Evolutionary conservation across 495 filamentous ascomycete genomes (phyloP).

Genomic region (Penicillium crystallinum): DNA sequence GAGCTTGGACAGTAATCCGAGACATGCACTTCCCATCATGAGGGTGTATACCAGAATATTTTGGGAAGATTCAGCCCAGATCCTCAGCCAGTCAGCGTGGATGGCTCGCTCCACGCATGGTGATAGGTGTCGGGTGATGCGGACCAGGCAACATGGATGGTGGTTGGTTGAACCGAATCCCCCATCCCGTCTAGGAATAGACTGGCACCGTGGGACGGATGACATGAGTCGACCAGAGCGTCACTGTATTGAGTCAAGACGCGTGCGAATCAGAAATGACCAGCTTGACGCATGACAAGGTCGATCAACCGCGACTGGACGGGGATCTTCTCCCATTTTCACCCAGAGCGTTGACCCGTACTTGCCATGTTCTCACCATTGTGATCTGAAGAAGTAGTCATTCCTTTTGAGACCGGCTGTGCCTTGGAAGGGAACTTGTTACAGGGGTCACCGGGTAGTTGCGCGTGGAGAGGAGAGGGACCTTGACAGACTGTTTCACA

Average conservation of each 20-base stretch:
- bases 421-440: slow-evolving; percentile 18
- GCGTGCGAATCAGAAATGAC: slow-evolving; percentile 23
- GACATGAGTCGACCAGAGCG: slow-evolving; percentile 5
- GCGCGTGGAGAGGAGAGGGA: slow-evolving; percentile 17
- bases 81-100: slow-evolving; percentile 12
- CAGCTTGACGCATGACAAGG: slow-evolving; percentile 19
- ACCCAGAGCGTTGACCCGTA: slow-evolving; percentile 6
- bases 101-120: slow-evolving; percentile 7
- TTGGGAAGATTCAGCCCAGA: slow-evolving; percentile 1
- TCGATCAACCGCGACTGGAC: slow-evolving; percentile 18
- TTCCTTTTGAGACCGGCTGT: not conserved
- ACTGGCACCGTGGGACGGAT: not conserved
- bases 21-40: slow-evolving; percentile 2
- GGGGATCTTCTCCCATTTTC: slow-evolving; percentile 10
- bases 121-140: slow-evolving; percentile 28
- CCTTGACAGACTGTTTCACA: slow-evolving; percentile 13
- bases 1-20: slow-evolving; percentile 4
- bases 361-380: not conserved
- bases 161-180: slow-evolving; percentile 10
- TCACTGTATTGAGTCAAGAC: slow-evolving; percentile 11
- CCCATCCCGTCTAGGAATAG: not conserved
- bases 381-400: slow-evolving; percentile 7
- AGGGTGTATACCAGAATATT: not conserved
- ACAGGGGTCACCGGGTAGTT: slow-evolving; percentile 18
- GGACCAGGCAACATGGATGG: not conserved